phyloP scores from a whole-genome alignment of 768 basidiomycete species.

The Xerocomellus amylosporus region DNA sequence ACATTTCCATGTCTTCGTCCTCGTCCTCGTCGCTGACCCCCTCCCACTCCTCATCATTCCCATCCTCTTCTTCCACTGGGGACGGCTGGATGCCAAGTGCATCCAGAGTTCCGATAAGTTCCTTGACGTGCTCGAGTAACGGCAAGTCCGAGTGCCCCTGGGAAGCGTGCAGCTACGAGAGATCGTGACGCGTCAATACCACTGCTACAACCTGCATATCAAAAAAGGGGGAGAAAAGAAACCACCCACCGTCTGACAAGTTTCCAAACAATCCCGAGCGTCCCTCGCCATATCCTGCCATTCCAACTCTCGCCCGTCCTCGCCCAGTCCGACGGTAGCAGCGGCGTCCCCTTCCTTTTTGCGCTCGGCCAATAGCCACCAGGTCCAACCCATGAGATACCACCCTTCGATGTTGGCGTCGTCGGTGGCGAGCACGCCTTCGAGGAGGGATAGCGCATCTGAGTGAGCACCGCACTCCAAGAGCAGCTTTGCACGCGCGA shows the following conservation, averaged over 20 bases:
- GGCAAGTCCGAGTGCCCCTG: conserved; percentile 76
- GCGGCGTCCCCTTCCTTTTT: conserved; percentile 53
- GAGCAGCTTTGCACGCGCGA: conserved; percentile 76
- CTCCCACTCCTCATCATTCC: conserved; percentile 51
- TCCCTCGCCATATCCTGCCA: conserved; percentile 81
- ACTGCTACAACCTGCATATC: too few relatives aligned
- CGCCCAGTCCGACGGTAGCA: conserved; percentile 35
- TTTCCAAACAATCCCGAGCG: conserved; percentile 76
- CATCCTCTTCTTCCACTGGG: conserved; percentile 44
- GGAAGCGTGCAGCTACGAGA: conserved; percentile 58
- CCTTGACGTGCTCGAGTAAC: conserved; percentile 69
- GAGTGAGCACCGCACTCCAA: conserved; percentile 71
- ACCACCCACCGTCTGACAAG: conserved; percentile 69
- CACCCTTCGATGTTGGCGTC: conserved; percentile 88
- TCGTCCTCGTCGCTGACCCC: conserved; percentile 58
- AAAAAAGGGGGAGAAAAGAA: neutral
- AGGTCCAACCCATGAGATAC: conserved; percentile 95
- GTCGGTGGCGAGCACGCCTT: conserved; percentile 76
- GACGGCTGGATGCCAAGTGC: conserved; percentile 63
- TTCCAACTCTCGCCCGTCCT: conserved; percentile 43
- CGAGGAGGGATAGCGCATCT: conserved; percentile 71
- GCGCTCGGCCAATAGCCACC: conserved; percentile 78
- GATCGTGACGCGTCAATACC: neutral
- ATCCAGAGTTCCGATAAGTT: conserved; percentile 69
- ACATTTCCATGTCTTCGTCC: conserved; percentile 58